These are phyloP conservation scores for Acacia pycnantha DNA, from an alignment of 331 rosid genomes.

Conservation along the genomic window DNA sequence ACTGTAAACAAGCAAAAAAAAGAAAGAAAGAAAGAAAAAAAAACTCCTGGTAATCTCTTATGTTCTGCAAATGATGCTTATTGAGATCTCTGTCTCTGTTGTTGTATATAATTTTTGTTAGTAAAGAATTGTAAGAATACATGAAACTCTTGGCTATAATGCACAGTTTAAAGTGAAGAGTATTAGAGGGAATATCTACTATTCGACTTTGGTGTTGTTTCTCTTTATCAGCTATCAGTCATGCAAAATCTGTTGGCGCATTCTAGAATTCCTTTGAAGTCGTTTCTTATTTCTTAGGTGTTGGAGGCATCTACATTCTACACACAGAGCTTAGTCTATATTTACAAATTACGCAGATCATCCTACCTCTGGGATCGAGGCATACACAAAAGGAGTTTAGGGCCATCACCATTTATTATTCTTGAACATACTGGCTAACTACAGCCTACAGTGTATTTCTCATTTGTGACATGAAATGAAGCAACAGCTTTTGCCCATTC, in stretches of 20 bases:
- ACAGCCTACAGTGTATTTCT: not conserved
- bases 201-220: not conserved
- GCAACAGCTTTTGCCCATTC: constrained; percentile 30
- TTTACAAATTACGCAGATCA: not conserved
- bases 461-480: not conserved
- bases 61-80: not conserved
- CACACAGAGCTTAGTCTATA: not conserved
- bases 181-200: not conserved
- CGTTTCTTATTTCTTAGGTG: not conserved
- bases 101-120: not conserved
- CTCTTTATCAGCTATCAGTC: not conserved
- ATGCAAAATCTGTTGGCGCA: not conserved
- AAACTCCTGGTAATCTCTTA: not conserved
- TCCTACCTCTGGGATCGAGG: not conserved
- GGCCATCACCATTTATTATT: not conserved
- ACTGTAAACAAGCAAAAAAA: not conserved
- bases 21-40: no score
- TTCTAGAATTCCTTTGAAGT: not conserved
- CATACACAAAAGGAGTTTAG: not conserved
- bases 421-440: not conserved
- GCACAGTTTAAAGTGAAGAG: not conserved
- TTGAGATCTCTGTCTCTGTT: not conserved
- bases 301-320: not conserved
- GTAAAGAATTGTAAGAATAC: not conserved
- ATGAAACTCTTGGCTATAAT: not conserved